phyloP scores from a whole-genome alignment of 306 rosid species.

The Cicer pinnatifidum region DNA sequence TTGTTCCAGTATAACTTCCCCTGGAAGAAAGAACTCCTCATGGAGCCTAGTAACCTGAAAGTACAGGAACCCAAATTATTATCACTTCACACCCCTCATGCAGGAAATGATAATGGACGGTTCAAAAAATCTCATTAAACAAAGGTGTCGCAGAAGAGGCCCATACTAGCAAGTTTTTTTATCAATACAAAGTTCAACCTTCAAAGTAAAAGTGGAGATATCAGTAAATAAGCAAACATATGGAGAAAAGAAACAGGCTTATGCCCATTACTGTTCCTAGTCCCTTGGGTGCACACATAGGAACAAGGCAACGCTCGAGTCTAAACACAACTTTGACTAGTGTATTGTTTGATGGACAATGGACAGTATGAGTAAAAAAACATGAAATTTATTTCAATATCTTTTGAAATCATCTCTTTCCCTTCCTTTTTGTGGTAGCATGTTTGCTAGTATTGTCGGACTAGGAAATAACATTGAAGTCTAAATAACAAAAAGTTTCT shows the following conservation, averaged over 20 bases:
- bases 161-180: conserved; percentile 3
- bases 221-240: neutral
- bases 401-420: too few relatives aligned
- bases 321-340: too few relatives aligned
- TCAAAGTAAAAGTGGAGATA: conserved; percentile 8
- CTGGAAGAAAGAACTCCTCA: conserved; percentile 96
- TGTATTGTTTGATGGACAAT: too few relatives aligned
- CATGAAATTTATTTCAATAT: too few relatives aligned
- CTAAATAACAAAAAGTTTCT: too few relatives aligned
- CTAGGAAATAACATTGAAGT: too few relatives aligned
- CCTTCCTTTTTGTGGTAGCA: too few relatives aligned
- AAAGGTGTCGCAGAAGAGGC: neutral
- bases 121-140: conserved; percentile 8
- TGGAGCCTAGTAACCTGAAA: conserved; percentile 80
- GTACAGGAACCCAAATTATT: conserved; percentile 34
- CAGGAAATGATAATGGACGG: conserved; percentile 22
- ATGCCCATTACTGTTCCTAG: too few relatives aligned
- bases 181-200: conserved; percentile 23
- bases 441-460: too few relatives aligned
- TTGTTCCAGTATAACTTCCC: conserved; percentile 88
- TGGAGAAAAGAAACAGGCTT: neutral
- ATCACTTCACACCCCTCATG: conserved; percentile 30
- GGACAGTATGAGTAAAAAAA: too few relatives aligned
- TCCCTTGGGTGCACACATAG: neutral
- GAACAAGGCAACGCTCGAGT: too few relatives aligned